phyloP scores from a whole-genome alignment of 2,329 filamentous ascomycete species.

The Colletotrichum costaricense region DNA sequence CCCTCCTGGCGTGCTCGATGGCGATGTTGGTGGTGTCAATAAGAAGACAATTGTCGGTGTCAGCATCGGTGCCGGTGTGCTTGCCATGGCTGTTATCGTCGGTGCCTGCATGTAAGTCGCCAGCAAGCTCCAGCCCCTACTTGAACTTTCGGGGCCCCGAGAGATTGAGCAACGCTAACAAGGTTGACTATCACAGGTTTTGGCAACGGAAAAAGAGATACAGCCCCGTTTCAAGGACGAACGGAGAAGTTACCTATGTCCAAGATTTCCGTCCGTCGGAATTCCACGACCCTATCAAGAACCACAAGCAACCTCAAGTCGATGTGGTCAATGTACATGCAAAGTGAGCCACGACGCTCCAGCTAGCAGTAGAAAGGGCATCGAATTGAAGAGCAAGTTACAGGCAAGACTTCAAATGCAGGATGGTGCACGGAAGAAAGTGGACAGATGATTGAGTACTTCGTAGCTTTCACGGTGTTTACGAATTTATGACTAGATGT shows the following conservation, averaged over 20 bases:
- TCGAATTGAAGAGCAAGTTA: not conserved
- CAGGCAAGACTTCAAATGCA: not conserved
- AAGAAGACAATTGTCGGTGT: slow-evolving; percentile 61
- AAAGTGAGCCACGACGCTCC: not conserved
- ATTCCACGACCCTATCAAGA: not conserved
- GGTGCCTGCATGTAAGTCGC: slow-evolving; percentile 29
- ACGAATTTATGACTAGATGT: no score
- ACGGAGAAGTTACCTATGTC: not conserved
- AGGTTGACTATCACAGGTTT: not conserved
- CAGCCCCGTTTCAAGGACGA: not conserved
- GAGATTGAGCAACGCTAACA: not conserved
- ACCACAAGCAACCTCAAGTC: not conserved
- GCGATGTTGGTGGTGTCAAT: slow-evolving; percentile 47
- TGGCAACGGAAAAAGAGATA: slow-evolving; percentile 1
- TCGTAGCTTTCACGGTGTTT: no score
- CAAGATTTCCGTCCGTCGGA: not conserved
- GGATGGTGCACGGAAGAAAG: not conserved
- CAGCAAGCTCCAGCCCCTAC: no score
- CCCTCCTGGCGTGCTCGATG: slow-evolving; percentile 38
- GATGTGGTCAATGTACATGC: not conserved
- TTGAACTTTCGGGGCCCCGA: no score
- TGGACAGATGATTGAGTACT: no score
- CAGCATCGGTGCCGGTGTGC: slow-evolving; percentile 57
- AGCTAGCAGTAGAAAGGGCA: not conserved
- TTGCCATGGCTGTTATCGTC: slow-evolving; percentile 47